Conservation (phyloP, 1,139 yeast species). For the Pichiaceae sp. region DNA sequence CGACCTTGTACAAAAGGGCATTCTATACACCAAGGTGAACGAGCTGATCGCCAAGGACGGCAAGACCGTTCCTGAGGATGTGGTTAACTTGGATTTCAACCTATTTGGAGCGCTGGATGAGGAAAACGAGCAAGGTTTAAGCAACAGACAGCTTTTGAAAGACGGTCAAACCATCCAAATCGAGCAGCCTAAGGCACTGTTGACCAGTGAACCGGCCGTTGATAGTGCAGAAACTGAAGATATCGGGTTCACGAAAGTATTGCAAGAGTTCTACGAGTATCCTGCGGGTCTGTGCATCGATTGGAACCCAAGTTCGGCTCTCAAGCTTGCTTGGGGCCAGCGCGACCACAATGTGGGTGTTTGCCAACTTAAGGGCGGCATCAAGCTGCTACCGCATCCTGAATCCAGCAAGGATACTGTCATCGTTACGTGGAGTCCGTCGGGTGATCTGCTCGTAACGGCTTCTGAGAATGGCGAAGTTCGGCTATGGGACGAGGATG, state of each 20-base stretch:
- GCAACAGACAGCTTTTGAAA: not conserved
- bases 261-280: conserved; percentile 24
- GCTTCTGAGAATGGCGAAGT: conserved; percentile 58
- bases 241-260: conserved; percentile 9
- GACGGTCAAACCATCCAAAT: conserved; percentile 10
- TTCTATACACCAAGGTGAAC: conserved; percentile 57
- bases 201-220: not conserved
- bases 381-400: conserved; percentile 16
- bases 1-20: conserved; percentile 76
- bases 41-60: conserved; percentile 26
- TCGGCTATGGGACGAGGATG: conserved; percentile 62
- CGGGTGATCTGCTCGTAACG: conserved; percentile 48
- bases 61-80: conserved; percentile 14
- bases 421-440: conserved; percentile 53
- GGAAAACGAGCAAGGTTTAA: conserved; percentile 2
- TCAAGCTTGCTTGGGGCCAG: conserved; percentile 32
- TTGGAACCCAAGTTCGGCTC: conserved; percentile 31
- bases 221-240: not conserved
- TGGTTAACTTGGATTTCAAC: conserved; percentile 21
- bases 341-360: conserved; percentile 30
- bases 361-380: conserved; percentile 10
- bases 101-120: conserved; percentile 20
- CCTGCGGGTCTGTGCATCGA: conserved; percentile 27
- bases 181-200: conserved; percentile 7
- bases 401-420: conserved; percentile 15